Percentiles rank a stretch among this genome's conserved stretches.
phyloP scores from a whole-genome alignment of 1,139 yeast species.

The Geotrichum carabidarum region DNA sequence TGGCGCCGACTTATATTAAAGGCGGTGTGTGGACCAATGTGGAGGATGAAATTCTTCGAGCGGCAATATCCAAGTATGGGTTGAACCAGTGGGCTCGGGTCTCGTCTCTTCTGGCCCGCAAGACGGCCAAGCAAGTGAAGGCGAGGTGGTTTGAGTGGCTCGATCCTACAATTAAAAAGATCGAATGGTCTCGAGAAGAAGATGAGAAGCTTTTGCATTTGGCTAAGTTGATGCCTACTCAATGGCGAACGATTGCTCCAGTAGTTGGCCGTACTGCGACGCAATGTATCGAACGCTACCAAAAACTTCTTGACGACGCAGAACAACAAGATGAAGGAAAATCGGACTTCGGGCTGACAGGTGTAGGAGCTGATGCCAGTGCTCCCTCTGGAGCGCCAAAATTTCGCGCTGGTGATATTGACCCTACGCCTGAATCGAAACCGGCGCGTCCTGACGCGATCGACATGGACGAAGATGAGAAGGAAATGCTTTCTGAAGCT shows the following conservation, averaged over 20 bases:
- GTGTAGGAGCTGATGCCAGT: slow-evolving; percentile 54
- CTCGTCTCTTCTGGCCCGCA: slow-evolving; percentile 76
- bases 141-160: slow-evolving; percentile 91
- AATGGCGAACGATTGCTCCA: slow-evolving; percentile 87
- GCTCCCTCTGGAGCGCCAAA: slow-evolving; percentile 15
- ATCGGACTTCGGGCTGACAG: slow-evolving; percentile 43
- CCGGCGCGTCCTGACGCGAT: slow-evolving; percentile 79
- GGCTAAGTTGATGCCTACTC: slow-evolving; percentile 76
- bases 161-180: slow-evolving; percentile 62
- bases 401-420: slow-evolving; percentile 49
- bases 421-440: slow-evolving; percentile 70
- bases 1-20: slow-evolving; percentile 68
- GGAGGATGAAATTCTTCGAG: slow-evolving; percentile 84
- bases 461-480: slow-evolving; percentile 80
- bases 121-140: slow-evolving; percentile 87
- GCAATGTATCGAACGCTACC: slow-evolving; percentile 84
- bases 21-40: slow-evolving; percentile 91
- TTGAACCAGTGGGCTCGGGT: slow-evolving; percentile 92
- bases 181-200: slow-evolving; percentile 69
- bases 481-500: slow-evolving; percentile 91
- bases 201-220: slow-evolving; percentile 66
- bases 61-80: slow-evolving; percentile 91
- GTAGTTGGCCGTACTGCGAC: slow-evolving; percentile 80
- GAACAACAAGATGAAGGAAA: slow-evolving; percentile 36
- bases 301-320: slow-evolving; percentile 61